These are phyloP conservation scores for Batkoa obscura DNA, from an alignment of 371 early-diverging fungal species.

Conservation along the genomic window DNA sequence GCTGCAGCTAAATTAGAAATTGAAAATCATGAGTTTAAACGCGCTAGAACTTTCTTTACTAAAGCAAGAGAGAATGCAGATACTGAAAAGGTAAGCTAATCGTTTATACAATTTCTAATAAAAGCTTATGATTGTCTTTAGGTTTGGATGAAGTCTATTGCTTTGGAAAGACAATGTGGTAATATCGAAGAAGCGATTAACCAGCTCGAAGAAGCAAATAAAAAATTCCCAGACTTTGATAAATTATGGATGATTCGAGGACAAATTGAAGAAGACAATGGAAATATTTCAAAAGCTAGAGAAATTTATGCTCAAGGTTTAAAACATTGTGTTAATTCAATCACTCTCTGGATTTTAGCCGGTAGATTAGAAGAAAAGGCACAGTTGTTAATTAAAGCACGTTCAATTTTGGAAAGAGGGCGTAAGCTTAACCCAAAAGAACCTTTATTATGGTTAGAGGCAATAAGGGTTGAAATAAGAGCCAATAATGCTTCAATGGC, in stretches of 20 bases:
- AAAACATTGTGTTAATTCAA: constrained; percentile 57
- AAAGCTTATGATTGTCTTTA: constrained; percentile 11
- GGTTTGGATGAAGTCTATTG: constrained; percentile 91
- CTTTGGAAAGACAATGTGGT: constrained; percentile 63
- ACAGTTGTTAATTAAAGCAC: constrained; percentile 51
- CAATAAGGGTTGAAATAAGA: constrained; percentile 62
- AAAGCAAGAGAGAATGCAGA: constrained; percentile 53
- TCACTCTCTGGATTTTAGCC: constrained; percentile 62
- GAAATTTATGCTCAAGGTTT: constrained; percentile 54
- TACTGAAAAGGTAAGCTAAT: constrained; percentile 18
- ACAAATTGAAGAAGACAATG: constrained; percentile 42
- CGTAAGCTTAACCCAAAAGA: constrained; percentile 65
- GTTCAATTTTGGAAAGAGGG: constrained; percentile 72
- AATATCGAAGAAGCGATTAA: constrained; percentile 39
- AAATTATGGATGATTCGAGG: constrained; percentile 90
- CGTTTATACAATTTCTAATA: neutral
- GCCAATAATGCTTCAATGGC: constrained; percentile 51
- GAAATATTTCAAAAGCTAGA: constrained; percentile 42
- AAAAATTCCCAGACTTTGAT: constrained; percentile 50
- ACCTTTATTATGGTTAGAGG: constrained; percentile 72
- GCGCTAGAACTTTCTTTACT: constrained; percentile 56
- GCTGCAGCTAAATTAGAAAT: constrained; percentile 91
- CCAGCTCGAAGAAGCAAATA: constrained; percentile 47
- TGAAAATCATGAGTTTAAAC: constrained; percentile 59
- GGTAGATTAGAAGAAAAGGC: constrained; percentile 60